Evolutionary conservation across 2,329 filamentous ascomycete species (phyloP).

Genomic region (Sporothrix sp.): DNA sequence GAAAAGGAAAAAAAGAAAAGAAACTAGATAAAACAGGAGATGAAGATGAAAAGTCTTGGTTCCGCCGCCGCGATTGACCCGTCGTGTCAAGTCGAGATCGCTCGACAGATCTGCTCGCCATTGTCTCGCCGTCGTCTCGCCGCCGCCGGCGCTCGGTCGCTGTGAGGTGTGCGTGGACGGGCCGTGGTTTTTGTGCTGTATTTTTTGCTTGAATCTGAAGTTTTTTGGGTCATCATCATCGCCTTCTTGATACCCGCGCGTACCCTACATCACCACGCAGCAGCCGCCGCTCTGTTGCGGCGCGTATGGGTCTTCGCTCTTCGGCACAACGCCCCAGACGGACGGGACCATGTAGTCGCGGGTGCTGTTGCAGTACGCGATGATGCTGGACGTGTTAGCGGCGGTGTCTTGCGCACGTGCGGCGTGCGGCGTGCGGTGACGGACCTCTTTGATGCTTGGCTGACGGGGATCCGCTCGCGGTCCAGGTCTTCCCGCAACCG

Average conservation of each 20-base stretch:
- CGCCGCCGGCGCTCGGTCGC: too few species aligned
- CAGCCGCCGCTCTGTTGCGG: conserved; percentile 88
- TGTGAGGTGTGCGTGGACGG: not conserved
- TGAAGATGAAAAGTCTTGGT: not conserved
- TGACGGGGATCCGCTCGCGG: conserved; percentile 88
- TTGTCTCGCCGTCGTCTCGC: too few species aligned
- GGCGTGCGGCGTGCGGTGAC: not conserved
- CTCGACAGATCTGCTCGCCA: too few species aligned
- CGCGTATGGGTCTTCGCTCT: conserved; percentile 95
- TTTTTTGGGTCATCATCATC: conserved; percentile 6
- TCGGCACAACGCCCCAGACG: conserved; percentile 89
- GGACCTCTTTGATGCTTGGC: conserved; percentile 80
- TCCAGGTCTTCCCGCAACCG: conserved; percentile 93
- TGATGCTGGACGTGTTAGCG: conserved; percentile 57
- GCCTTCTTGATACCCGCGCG: conserved; percentile 1
- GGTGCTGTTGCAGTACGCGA: conserved; percentile 95
- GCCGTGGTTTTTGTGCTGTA: conserved; percentile 9
- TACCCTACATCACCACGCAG: conserved; percentile 96
- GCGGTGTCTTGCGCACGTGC: not conserved
- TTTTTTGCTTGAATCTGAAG: conserved; percentile 1
- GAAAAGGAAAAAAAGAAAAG: not conserved
- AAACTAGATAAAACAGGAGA: conserved; percentile 12
- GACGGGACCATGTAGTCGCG: conserved; percentile 98
- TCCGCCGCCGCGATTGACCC: too few species aligned
- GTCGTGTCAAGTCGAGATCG: too few species aligned